These are phyloP conservation scores for Cytospora mali DNA, from an alignment of 2,329 filamentous ascomycete genomes.

Conservation along the genomic window DNA sequence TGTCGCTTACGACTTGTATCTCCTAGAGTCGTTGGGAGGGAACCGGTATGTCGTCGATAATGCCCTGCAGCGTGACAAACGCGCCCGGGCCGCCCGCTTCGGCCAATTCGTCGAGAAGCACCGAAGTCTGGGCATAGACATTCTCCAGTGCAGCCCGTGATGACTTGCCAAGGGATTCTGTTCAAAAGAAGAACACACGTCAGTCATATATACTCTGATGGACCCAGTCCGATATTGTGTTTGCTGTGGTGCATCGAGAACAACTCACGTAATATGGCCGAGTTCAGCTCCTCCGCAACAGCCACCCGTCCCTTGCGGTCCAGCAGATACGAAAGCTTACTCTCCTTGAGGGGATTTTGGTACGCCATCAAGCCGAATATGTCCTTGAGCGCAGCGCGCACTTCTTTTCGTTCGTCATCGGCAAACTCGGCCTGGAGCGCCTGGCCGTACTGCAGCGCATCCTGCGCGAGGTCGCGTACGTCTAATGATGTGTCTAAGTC, in stretches of 20 bases:
- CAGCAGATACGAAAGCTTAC: slow-evolving; percentile 74
- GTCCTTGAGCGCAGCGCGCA: slow-evolving; percentile 74
- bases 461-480: slow-evolving; percentile 56
- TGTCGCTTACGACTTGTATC: background rate
- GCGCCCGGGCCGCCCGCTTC: slow-evolving; percentile 79
- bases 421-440: slow-evolving; percentile 77
- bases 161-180: slow-evolving; percentile 88
- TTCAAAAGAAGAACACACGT: background rate
- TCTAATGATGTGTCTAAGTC: slow-evolving; percentile 35
- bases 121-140: slow-evolving; percentile 82
- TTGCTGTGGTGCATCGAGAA: background rate
- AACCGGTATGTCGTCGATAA: slow-evolving; percentile 51
- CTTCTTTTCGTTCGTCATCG: slow-evolving; percentile 68
- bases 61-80: slow-evolving; percentile 68
- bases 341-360: slow-evolving; percentile 73
- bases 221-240: background rate
- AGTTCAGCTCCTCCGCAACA: slow-evolving; percentile 92
- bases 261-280: slow-evolving; percentile 80
- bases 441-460: slow-evolving; percentile 79
- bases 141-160: slow-evolving; percentile 83
- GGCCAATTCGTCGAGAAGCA: slow-evolving; percentile 79
- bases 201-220: background rate
- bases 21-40: slow-evolving; percentile 40
- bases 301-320: slow-evolving; percentile 72
- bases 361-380: slow-evolving; percentile 91